Conservation (phyloP, 23 red algal species). For the Chondrus crispus region DNA sequence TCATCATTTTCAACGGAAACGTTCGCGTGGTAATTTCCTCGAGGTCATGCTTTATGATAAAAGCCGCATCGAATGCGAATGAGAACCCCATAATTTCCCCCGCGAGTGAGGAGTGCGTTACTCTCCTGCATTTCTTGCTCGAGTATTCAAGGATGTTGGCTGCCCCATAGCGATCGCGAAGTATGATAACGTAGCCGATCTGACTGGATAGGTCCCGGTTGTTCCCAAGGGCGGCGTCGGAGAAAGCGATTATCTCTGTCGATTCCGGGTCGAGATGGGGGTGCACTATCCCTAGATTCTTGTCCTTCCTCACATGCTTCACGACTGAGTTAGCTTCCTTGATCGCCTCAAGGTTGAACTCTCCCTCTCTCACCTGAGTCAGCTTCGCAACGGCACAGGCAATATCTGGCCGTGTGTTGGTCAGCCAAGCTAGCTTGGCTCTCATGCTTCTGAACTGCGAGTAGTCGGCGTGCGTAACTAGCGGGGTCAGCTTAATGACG, state of each 20-base stretch:
- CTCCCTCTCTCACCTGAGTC: not conserved
- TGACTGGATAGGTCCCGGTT: not conserved
- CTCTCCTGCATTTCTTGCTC: not conserved
- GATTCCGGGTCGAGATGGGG: not conserved
- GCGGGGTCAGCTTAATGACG: not conserved
- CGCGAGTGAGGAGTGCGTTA: not conserved
- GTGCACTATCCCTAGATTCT: not conserved
- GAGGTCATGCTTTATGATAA: not conserved
- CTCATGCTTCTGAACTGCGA: not conserved
- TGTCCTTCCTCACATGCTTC: not conserved
- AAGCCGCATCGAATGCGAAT: not conserved
- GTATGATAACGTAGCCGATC: not conserved
- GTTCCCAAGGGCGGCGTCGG: not conserved
- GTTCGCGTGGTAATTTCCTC: not conserved
- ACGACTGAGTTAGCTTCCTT: not conserved
- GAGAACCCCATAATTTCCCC: not conserved
- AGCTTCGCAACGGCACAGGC: not conserved
- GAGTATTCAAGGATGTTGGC: not conserved
- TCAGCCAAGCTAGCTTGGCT: not conserved
- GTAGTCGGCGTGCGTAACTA: too few relatives aligned
- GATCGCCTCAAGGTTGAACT: not conserved
- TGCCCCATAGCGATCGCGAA: not conserved
- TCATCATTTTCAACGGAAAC: not conserved
- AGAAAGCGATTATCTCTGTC: not conserved
- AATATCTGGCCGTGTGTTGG: not conserved